Evolutionary conservation across 1,284 basidiomycete genomes (phyloP).

Genomic region (Rugosomyces carneus): DNA sequence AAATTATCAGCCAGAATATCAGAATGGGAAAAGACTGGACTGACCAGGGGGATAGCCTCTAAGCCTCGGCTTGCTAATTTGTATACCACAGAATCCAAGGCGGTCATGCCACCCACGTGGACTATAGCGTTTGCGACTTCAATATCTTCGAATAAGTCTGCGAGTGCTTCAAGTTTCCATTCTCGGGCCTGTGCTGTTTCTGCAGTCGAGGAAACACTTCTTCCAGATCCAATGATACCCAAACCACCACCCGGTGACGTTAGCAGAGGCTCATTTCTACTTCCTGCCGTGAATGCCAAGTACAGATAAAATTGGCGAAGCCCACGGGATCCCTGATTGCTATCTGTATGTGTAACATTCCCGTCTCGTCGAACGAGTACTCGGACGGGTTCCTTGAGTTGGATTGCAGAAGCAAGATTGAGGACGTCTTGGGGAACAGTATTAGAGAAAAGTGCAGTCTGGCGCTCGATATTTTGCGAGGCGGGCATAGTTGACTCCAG

Average conservation of each 20-base stretch:
- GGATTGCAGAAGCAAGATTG: constrained; percentile 82
- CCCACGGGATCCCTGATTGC: constrained; percentile 70
- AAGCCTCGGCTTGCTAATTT: constrained; percentile 82
- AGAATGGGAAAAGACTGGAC: constrained; percentile 21
- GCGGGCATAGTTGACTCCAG: constrained; percentile 29
- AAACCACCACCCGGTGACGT: constrained; percentile 56
- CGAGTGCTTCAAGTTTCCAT: constrained; percentile 95
- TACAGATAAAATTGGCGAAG: constrained; percentile 92
- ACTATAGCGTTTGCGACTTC: constrained; percentile 82
- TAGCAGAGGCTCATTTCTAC: constrained; percentile 56
- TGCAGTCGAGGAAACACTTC: constrained; percentile 67
- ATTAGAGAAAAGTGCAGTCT: constrained; percentile 95
- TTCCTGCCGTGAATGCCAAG: constrained; percentile 83
- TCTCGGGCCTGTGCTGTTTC: constrained; percentile 88
- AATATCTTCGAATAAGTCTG: constrained; percentile 89
- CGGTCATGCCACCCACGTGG: constrained; percentile 82
- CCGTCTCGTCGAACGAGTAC: constrained; percentile 96
- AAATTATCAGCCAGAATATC: background rate
- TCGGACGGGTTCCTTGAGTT: constrained; percentile 90
- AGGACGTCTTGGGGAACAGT: constrained; percentile 92
- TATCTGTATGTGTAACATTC: constrained; percentile 69
- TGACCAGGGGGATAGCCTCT: constrained; percentile 78
- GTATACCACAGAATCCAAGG: constrained; percentile 83
- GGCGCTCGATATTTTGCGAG: constrained; percentile 62
- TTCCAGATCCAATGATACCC: constrained; percentile 87